Base-by-base conservation (phyloP, 768 basidiomycete genomes). In the Dentipellis fragilis region DNA sequence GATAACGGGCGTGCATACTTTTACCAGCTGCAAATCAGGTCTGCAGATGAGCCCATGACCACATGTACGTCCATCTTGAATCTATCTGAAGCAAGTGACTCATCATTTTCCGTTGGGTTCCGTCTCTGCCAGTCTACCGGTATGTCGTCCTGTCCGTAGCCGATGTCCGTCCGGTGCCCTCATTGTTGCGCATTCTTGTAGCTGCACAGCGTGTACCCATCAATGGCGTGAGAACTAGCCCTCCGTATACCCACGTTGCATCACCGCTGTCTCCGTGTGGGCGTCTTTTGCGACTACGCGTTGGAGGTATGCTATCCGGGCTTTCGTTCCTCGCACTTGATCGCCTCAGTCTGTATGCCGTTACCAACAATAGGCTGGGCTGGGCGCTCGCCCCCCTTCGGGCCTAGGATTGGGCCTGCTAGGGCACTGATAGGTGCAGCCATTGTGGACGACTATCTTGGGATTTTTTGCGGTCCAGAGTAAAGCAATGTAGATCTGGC, bases 21-120 rank as follows among this genome's bases (percentile, higher is more conserved):
- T 72, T 90, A 93, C 66, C 93, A 97, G 73, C 74, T 98, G 12
- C 96, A 99, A 68, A 99, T 97, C 58, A 74, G 95, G 47, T 94
- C 90, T 62, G 92, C 90, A 0, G 91, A 93, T 65, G 91, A 93
- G 65, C 89, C 89, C 14, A 93, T 92, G 90, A 92, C 88, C 10
- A 74, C 72, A 19, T 74, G 72, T 75, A 64, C 63, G 72, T 63
- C 39, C 22, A 16, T n/a, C 7, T 67, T 23, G n/a, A 49, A 3
- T 35, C 21, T 39, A 48, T 22, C 22, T 40, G 1, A 29, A 29
- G 29, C 29, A 29, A 29, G 29, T 6, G 29, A 29, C 29, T 29
- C 3, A 29, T 6, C 29, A 3, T 29, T 39, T 35, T 37, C 47
- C 46, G 16, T 47, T 23, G 57, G 22, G 36, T 35, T 42, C 29